Conservation (phyloP, 2,329 filamentous ascomycete genomes). For the Sclerotinia sclerotiorum region DNA sequence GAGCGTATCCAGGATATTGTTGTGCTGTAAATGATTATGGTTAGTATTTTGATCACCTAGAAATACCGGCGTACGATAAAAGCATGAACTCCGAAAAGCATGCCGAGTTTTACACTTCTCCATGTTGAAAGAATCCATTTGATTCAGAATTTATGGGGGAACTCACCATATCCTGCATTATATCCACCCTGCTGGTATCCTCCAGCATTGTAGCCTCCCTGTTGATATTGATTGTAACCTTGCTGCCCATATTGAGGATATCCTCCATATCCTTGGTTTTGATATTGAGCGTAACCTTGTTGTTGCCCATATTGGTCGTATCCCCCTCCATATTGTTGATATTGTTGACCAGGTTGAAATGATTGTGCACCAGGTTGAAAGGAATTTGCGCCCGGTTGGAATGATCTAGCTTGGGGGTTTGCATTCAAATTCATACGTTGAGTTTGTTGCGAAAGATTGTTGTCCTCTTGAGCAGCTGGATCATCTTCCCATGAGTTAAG, state of each 20-base stretch:
- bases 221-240: conserved; percentile 53
- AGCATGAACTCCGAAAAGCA: neutral
- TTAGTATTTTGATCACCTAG: neutral
- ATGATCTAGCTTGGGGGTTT: conserved; percentile 48
- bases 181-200: conserved; percentile 41
- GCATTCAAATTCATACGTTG: conserved; percentile 72
- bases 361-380: conserved; percentile 71
- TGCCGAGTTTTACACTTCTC: conserved; percentile 2
- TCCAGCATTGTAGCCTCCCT: conserved; percentile 44
- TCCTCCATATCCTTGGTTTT: conserved; percentile 51
- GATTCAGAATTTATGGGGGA: neutral
- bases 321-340: conserved; percentile 57
- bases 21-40: conserved; percentile 39
- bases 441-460: conserved; percentile 70
- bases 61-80: neutral
- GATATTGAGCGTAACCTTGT: conserved; percentile 52
- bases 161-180: conserved; percentile 45
- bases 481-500: conserved; percentile 96
- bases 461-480: conserved; percentile 69
- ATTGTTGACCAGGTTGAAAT: conserved; percentile 73
- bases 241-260: conserved; percentile 57
- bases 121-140: neutral
- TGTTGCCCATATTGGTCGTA: conserved; percentile 57
- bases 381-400: conserved; percentile 65
- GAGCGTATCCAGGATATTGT: conserved; percentile 55